Evolutionary conservation across 1,284 basidiomycete species (phyloP), one percentile per base, ranked within the genome.

Genomic region (Trichosporon ovoides): DNA sequence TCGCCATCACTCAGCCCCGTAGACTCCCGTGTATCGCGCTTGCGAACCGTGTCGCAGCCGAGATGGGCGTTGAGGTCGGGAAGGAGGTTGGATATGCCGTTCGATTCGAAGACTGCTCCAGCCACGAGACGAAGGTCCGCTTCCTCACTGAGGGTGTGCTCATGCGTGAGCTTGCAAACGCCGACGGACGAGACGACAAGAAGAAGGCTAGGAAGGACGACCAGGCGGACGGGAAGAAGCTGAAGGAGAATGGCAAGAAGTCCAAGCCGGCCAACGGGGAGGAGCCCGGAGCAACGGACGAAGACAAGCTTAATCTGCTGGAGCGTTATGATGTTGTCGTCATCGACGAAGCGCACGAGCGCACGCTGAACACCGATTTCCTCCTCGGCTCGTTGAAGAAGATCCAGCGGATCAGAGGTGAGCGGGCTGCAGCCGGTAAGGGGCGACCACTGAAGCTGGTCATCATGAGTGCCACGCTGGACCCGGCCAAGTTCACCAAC

Each of bases 61-160:
- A 99, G 77, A 87, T 89, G 76, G 86, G 85, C 28, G 82, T 81
- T 11, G 67, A 78, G 11, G 76, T 92, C 6, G 93, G 91, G 34
- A 78, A 78, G 1, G 78, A 86, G 11, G 91, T 98, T 20, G 95
- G 96, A 2, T 98, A 98, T 77, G 87, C 90, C 3, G 93, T 98
- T 35, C 87, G 95, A 38, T 99, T 99, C 75, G 92, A 98, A 73
- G 94, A 98, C 69, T 81, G 84, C 50, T 84, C 83, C 16, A 80
- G 83, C 49, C 66, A 80, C 33, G 77, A 83, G 24, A 63, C 96
- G 0, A 83, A 87, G 35, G 87, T 98, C 73, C 93, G 96, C 75
- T 99, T 93, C 76, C 83, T 95, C 75, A 98, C 94, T 20, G 96
- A 99, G 69, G 95, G 95, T 69, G 95, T 97, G 84, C 85, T 98